These are phyloP conservation scores for bread wheat (Triticum aestivum) DNA, from an alignment of 176 grass and related monocot genomes.

Conservation along the genomic window DNA sequence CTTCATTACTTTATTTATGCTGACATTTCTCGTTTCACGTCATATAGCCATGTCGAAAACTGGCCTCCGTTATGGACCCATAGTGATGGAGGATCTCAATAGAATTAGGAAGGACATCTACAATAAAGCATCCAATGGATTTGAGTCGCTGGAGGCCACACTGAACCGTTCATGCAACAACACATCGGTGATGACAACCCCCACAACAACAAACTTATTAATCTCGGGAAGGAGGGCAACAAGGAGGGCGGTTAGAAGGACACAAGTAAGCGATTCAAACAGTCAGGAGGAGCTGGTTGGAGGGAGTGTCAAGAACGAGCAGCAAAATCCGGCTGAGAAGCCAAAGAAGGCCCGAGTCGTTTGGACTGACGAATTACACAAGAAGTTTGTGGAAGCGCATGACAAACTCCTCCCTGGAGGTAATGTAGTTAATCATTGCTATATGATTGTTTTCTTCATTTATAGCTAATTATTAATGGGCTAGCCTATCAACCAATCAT, in stretches of 20 bases:
- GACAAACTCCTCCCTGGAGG: background rate
- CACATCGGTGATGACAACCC: accelerated
- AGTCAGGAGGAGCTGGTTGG: background rate
- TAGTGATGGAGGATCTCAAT: background rate
- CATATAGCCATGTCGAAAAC: background rate
- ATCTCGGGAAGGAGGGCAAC: background rate
- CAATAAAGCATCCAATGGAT: background rate
- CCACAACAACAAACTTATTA: background rate
- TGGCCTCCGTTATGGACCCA: background rate
- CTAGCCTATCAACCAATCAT: background rate
- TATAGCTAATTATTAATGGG: background rate
- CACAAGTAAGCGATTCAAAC: background rate
- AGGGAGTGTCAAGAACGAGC: background rate
- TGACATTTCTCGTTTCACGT: background rate
- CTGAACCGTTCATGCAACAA: background rate
- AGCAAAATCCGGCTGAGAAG: background rate
- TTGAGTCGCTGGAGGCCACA: background rate
- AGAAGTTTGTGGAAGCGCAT: background rate
- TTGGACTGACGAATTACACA: background rate
- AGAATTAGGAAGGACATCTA: background rate
- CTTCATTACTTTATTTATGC: background rate
- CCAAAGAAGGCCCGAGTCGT: background rate
- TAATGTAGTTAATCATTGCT: background rate
- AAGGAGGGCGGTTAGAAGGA: background rate
- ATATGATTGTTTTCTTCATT: background rate